These are phyloP conservation scores for Kazachstania sp. DNA, from an alignment of 1,139 yeast species.

Conservation along the genomic window DNA sequence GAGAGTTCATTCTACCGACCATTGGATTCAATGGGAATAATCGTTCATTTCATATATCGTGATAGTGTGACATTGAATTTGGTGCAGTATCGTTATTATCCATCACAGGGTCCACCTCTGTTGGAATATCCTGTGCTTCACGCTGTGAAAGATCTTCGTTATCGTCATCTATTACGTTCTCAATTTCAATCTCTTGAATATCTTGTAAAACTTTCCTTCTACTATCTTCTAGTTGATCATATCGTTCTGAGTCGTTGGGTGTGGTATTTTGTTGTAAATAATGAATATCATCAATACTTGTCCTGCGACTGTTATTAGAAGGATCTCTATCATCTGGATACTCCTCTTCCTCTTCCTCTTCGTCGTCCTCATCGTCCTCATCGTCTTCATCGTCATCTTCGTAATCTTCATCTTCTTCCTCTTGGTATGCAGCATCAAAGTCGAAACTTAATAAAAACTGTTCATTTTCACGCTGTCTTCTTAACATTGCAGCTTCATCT, in stretches of 20 bases:
- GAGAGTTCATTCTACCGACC: background rate
- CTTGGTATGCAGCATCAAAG: constrained; percentile 12
- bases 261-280: background rate
- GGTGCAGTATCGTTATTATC: background rate
- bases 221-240: background rate
- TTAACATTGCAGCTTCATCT: constrained; percentile 1
- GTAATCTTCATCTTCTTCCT: constrained; percentile 12
- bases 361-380: constrained; percentile 11
- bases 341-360: constrained; percentile 4
- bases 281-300: background rate
- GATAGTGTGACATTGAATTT: background rate
- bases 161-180: constrained; percentile 5
- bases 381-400: constrained; percentile 8
- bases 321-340: background rate
- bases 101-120: background rate
- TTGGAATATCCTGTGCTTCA: background rate
- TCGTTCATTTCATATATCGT: background rate
- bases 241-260: background rate
- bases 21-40: too few species aligned
- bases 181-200: constrained; percentile 6
- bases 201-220: constrained; percentile 1
- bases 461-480: constrained; percentile 4
- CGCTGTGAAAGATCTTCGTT: background rate
- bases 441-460: constrained; percentile 7
- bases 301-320: background rate